A percentile compares a stretch with the other conserved stretches of the same genome.
phyloP scores from a whole-genome alignment of 2,329 filamentous ascomycete species.

The Colletotrichum euphorbiae region DNA sequence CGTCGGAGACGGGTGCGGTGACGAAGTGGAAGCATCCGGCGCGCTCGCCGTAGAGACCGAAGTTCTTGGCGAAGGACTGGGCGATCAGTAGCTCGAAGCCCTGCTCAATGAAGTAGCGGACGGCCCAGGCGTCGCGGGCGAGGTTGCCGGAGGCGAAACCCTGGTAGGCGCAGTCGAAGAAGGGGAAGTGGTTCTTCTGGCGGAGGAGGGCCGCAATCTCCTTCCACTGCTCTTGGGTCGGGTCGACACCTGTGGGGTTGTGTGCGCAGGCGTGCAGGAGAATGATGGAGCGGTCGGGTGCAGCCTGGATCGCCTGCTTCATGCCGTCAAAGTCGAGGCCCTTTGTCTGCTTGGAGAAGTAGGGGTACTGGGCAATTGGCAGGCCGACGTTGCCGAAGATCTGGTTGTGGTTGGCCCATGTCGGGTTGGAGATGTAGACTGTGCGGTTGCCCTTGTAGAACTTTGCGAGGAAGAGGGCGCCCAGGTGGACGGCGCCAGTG shows the following conservation, averaged over 20 bases:
- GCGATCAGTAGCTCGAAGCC: conserved; percentile 90
- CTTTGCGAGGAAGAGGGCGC: conserved; percentile 90
- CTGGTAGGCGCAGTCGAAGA: conserved; percentile 98
- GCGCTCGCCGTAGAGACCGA: conserved; percentile 96
- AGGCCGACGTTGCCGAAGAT: conserved; percentile 94
- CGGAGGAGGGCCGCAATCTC: conserved; percentile 84
- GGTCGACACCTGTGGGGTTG: conserved; percentile 98
- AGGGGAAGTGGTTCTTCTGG: conserved; percentile 88
- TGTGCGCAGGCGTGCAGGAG: conserved; percentile 96
- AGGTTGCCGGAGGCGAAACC: conserved; percentile 96
- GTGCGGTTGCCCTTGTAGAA: conserved; percentile 84
- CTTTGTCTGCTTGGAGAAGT: conserved; percentile 90
- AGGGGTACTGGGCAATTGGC: conserved; percentile 85
- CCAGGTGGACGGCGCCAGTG: conserved; percentile 93
- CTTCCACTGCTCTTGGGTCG: conserved; percentile 93
- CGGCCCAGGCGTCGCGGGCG: conserved; percentile 86
- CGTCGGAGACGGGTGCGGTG: conserved; percentile 76
- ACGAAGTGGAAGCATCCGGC: conserved; percentile 97
- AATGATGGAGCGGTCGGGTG: conserved; percentile 85
- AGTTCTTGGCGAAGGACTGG: conserved; percentile 98
- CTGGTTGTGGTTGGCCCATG: conserved; percentile 99
- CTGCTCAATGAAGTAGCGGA: conserved; percentile 92
- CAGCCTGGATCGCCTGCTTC: conserved; percentile 75
- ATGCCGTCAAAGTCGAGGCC: conserved; percentile 94
- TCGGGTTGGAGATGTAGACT: conserved; percentile 93